Percentiles rank a stretch among this genome's conserved stretches.
phyloP scores from a whole-genome alignment of 352 stramenopile species.

The Phytophthora agathidicida region DNA sequence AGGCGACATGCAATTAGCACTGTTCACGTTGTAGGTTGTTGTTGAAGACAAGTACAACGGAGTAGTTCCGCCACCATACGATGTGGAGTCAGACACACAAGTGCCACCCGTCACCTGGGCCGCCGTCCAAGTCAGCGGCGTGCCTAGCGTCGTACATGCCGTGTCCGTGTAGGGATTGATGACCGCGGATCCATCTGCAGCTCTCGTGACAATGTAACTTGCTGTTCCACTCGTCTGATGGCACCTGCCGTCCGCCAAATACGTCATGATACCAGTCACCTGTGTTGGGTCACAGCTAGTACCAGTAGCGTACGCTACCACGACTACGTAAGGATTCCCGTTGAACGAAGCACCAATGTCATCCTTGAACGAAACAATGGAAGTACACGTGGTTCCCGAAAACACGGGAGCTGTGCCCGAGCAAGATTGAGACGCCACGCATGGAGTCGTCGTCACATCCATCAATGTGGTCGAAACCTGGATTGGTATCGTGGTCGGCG shows the following conservation, averaged over 20 bases:
- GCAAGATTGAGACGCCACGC: background rate
- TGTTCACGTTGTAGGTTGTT: background rate
- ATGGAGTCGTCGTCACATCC: background rate
- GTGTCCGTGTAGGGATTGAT: slow-evolving; percentile 2
- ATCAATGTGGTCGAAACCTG: background rate
- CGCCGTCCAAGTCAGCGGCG: too few species aligned
- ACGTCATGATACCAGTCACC: too few species aligned
- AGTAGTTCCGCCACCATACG: slow-evolving; percentile 2
- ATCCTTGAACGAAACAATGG: background rate
- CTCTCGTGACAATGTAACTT: background rate
- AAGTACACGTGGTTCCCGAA: background rate
- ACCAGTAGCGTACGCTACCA: background rate
- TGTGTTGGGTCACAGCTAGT: background rate
- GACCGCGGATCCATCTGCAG: too few species aligned
- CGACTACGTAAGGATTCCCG: slow-evolving; percentile 1
- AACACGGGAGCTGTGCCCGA: background rate
- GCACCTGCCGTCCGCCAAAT: background rate
- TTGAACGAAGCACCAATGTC: background rate
- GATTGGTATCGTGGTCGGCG: background rate
- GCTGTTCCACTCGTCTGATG: background rate
- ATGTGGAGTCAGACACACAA: background rate
- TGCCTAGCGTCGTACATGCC: too few species aligned
- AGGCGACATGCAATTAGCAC: background rate
- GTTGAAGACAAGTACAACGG: background rate
- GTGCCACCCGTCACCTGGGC: background rate